Evolutionary conservation across 2,329 filamentous ascomycete species (phyloP), one percentile per base, ranked within the genome.

Genomic region (Knufia fluminis): DNA sequence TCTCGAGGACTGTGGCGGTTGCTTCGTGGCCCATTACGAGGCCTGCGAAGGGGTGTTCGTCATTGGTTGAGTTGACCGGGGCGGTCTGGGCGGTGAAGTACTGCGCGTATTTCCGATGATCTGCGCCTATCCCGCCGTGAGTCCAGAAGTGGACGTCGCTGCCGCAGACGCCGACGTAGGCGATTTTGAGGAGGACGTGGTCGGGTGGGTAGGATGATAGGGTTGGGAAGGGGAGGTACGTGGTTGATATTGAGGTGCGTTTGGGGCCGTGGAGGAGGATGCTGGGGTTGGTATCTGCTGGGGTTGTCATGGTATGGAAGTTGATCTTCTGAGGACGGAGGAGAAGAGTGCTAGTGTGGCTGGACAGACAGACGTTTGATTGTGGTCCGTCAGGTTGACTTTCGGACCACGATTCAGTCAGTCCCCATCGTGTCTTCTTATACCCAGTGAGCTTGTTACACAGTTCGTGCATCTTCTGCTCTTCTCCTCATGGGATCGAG

Each of bases 121-220:
- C 44, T 10, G 16, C 19, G 9, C 44, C 60, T 33, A 70, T 59
- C n/a, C 62, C 63, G 24, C 66, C 66, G 28, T 66, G 57, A 14
- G 58, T 55, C 65, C 65, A 69, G 56, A 68, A 69, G 48, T 69
- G 66, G 12, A 68, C 64, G 56, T 68, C 66, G 48, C 65, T 68
- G 19, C 68, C 70, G 52, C 69, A 71, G n/a, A 72, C 67, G 2
- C 70, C 70, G 0, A 69, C 61, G 33, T 66, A 72, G 3, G 65
- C 64, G 35, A 74, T 68, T n/a, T 66, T 64, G 7, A 73, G 60
- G 22, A 73, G 61, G 16, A 72, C 66, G 51, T 54, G 53, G 72
- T 69, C 48, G 67, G 59, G 0, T 64, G 61, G 10, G 20, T 46
- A 46, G 31, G 66, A 58, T 7, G 60, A 50, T 3, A 70, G 58